Conservation (phyloP, 164 flowering plant species). For the Cinnamomum micranthum region DNA sequence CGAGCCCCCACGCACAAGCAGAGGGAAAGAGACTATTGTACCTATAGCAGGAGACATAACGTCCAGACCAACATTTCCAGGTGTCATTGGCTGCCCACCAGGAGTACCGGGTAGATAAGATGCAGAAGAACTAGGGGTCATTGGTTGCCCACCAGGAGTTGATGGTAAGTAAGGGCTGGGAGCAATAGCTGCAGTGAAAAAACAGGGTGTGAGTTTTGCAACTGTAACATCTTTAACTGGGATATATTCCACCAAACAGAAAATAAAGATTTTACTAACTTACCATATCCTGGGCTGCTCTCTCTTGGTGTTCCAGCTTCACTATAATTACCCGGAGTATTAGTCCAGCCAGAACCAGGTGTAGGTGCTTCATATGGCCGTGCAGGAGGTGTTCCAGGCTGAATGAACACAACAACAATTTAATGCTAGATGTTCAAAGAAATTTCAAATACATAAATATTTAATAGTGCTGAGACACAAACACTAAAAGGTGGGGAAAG, state of each 20-base stretch:
- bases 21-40: slow-evolving; percentile 13
- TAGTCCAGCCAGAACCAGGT: slow-evolving; percentile 97
- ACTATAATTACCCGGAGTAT: slow-evolving; percentile 73
- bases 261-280: neutral
- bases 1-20: neutral
- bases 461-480: neutral
- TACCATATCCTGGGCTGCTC: slow-evolving; percentile 76
- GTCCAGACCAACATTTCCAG: slow-evolving; percentile 93
- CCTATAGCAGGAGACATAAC: slow-evolving; percentile 92
- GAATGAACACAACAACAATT: slow-evolving; percentile 13
- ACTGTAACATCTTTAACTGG: too few relatives aligned
- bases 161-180: slow-evolving; percentile 98
- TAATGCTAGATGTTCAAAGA: neutral
- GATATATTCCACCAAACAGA: too few relatives aligned
- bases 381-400: slow-evolving; percentile 96
- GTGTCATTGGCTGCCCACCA: slow-evolving; percentile 99
- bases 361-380: slow-evolving; percentile 94
- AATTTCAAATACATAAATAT: neutral
- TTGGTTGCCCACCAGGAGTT: slow-evolving; percentile 94
- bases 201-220: neutral
- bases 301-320: slow-evolving; percentile 98
- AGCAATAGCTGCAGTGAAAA: slow-evolving; percentile 64
- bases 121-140: slow-evolving; percentile 92
- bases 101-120: slow-evolving; percentile 95
- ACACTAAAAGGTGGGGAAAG: neutral